phyloP scores from a whole-genome alignment of 106 monocot species.

The Apostasia ramifera region DNA sequence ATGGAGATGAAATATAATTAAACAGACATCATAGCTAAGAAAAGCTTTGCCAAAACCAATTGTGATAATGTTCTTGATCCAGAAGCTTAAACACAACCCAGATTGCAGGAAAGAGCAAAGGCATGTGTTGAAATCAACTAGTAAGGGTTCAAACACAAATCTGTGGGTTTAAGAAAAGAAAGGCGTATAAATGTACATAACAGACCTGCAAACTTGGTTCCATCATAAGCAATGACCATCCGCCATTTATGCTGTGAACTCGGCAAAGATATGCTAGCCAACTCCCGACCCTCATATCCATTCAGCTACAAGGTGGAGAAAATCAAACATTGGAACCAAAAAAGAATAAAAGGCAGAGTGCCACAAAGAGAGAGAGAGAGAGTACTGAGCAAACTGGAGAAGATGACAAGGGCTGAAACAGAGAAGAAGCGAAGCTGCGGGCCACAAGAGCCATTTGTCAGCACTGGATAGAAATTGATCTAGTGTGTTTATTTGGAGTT shows the following conservation, averaged over 20 bases:
- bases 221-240: conserved; percentile 70
- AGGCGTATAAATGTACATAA: not conserved
- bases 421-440: conserved; percentile 23
- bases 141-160: too few species aligned
- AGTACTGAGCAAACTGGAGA: conserved; percentile 12
- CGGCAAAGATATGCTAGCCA: conserved; percentile 1
- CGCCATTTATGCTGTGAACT: conserved; percentile 42
- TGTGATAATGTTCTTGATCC: too few species aligned
- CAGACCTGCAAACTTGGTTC: conserved; percentile 56
- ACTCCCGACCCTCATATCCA: conserved; percentile 4
- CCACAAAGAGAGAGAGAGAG: not conserved
- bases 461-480: too few species aligned
- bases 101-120: not conserved
- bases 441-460: conserved; percentile 27
- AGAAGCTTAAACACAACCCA: too few species aligned
- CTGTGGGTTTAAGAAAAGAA: too few species aligned
- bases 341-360: conserved; percentile 4
- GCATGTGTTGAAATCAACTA: too few species aligned
- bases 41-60: too few species aligned
- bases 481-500: not conserved
- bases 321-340: conserved; percentile 9
- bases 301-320: conserved; percentile 1
- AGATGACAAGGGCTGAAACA: not conserved
- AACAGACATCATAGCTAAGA: too few species aligned
- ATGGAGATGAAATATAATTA: too few species aligned